These are phyloP conservation scores for Scheffersomyces cryptocercus DNA, from an alignment of 1,139 yeast species.

Conservation along the genomic window DNA sequence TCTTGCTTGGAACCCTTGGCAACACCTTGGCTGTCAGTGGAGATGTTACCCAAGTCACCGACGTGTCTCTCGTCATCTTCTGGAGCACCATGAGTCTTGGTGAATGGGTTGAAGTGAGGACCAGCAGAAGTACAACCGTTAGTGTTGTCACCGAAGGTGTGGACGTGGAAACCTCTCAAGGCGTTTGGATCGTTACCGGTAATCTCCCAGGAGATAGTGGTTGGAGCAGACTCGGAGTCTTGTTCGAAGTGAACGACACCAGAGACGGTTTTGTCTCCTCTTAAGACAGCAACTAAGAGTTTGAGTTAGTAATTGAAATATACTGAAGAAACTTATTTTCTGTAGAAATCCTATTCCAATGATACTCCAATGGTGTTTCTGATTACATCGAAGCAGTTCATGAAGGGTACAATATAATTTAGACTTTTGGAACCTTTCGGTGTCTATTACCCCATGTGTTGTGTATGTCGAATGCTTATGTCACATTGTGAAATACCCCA, in stretches of 20 bases:
- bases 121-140: slow-evolving; percentile 99
- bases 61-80: slow-evolving; percentile 88
- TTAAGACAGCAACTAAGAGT: slow-evolving; percentile 82
- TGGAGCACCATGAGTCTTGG: slow-evolving; percentile 93
- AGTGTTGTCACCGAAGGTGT: slow-evolving; percentile 97
- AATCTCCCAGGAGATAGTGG: slow-evolving; percentile 85
- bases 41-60: slow-evolving; percentile 95
- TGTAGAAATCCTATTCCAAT: too few species aligned
- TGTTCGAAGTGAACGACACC: slow-evolving; percentile 91
- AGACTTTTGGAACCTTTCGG: too few species aligned
- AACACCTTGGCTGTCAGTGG: slow-evolving; percentile 81
- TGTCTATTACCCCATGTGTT: too few species aligned
- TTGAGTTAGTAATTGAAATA: too few species aligned
- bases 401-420: too few species aligned
- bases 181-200: slow-evolving; percentile 86
- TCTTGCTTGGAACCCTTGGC: slow-evolving; percentile 90
- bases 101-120: slow-evolving; percentile 96
- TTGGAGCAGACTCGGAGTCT: slow-evolving; percentile 72
- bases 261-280: slow-evolving; percentile 88
- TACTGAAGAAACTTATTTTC: too few species aligned
- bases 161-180: slow-evolving; percentile 95
- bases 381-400: too few species aligned
- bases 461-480: too few species aligned
- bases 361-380: too few species aligned
- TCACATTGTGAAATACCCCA: too few species aligned